Conservation (phyloP, 768 basidiomycete species). For the Tylopilus cervinicoccineus region DNA sequence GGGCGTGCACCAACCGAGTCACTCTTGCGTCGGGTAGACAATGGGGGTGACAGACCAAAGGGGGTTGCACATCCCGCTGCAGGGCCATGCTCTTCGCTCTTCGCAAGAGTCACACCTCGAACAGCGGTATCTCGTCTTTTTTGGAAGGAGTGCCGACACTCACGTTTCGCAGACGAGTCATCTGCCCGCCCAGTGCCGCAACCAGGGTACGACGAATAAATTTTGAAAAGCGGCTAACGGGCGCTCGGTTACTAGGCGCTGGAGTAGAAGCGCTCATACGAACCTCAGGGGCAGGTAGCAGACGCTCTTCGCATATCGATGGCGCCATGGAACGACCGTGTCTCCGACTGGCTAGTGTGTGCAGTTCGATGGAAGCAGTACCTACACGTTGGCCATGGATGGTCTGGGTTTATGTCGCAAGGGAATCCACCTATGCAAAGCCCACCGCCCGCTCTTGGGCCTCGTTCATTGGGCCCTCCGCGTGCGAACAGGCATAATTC, state of each 20-base stretch:
- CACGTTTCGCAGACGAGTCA: slow-evolving; percentile 48
- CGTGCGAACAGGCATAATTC: too few relatives aligned
- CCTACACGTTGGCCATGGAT: slow-evolving; percentile 64
- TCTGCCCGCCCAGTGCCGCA: slow-evolving; percentile 39
- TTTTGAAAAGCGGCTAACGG: slow-evolving; percentile 48
- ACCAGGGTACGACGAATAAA: slow-evolving; percentile 46
- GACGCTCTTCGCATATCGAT: slow-evolving; percentile 65
- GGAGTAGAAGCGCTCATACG: slow-evolving; percentile 7
- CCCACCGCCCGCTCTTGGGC: too few relatives aligned
- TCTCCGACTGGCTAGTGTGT: slow-evolving; percentile 44
- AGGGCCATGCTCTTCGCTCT: slow-evolving; percentile 12
- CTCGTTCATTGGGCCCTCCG: too few relatives aligned
- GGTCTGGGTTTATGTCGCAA: too few relatives aligned
- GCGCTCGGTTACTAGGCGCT: neutral
- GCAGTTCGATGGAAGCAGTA: slow-evolving; percentile 53
- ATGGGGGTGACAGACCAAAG: slow-evolving; percentile 50
- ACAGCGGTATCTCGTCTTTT: slow-evolving; percentile 49
- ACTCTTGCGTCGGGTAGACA: slow-evolving; percentile 45
- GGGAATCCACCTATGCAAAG: too few relatives aligned
- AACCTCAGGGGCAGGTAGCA: slow-evolving; percentile 51
- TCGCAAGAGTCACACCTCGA: slow-evolving; percentile 29
- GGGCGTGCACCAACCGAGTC: slow-evolving; percentile 47
- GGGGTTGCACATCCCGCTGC: slow-evolving; percentile 39
- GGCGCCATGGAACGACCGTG: slow-evolving; percentile 45
- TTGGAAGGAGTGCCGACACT: slow-evolving; percentile 47